Base-by-base conservation (phyloP, 352 stramenopile genomes). In the Globisporangium heterothallicum region DNA sequence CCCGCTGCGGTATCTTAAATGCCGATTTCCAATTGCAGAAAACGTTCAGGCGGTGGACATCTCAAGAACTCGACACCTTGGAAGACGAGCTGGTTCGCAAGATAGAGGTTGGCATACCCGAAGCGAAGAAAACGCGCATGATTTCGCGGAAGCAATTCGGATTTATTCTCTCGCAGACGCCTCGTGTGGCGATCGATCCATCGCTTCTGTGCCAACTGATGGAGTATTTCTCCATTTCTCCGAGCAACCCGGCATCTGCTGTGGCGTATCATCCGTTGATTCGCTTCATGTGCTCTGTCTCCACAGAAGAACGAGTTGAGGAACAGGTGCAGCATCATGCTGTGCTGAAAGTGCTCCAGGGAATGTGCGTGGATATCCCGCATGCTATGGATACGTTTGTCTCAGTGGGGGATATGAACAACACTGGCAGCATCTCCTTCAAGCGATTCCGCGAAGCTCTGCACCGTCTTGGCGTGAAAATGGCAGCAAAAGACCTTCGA, bases 71-170 rank as follows among this genome's bases (percentile, higher is more conserved):
- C 2, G 62, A 68, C n/a, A 30, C 42, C 2, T 45, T 80, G 4
- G 53, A 78, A 58, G 53, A 64, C 4, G 50, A 45, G 5, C 50
- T 85, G 6, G 27, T 82, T 25, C 18, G 47, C 19, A 63, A 65
- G 45, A 75, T 88, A 14, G 70, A 83, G 27, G 34, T 13, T 6
- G 68, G 83, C 24, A 29, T 68, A 14, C 61, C 64, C 8, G 49
- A 69, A 7, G 69, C 65, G 18, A 53, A 53, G 44, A 72, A 62
- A 4, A 43, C 57, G 10, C 49, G 36, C 13, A 18, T 64, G 2
- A 42, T 84, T 35, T 64, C 70, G 0, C 68, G 56, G 26, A 88
- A 86, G 26, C 77, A 86, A 36, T 36, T 88, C 2, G 54, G 61
- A 3, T 88, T 80, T 53, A 67, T 82, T 21, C 43, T 84, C 0